Evolutionary conservation across 495 filamentous ascomycete species (phyloP).

Genomic region (Wilcoxina mikolae): DNA sequence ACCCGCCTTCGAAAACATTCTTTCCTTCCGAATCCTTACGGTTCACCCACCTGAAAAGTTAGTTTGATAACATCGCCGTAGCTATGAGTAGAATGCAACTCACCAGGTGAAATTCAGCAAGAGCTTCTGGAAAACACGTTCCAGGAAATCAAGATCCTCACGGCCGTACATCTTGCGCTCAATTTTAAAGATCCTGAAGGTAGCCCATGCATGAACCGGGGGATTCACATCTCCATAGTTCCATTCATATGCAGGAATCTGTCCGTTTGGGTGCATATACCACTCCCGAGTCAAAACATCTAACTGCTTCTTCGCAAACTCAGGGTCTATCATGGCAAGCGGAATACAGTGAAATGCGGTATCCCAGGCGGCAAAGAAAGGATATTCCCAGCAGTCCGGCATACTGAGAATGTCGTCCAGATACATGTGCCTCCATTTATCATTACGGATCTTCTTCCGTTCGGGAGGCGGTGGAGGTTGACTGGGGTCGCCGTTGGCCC

Average conservation of each 20-base stretch:
- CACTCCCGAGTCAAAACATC: slow-evolving; percentile 91
- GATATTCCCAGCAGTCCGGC: slow-evolving; percentile 98
- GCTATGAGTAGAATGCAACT: slow-evolving; percentile 53
- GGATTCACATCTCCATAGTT: slow-evolving; percentile 97
- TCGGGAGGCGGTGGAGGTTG: slow-evolving; percentile 69
- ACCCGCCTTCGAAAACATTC: slow-evolving; percentile 93
- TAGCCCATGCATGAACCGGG: slow-evolving; percentile 90
- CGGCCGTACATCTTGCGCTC: slow-evolving; percentile 93
- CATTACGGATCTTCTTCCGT: slow-evolving; percentile 68
- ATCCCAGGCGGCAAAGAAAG: slow-evolving; percentile 96
- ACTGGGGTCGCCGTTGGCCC: slow-evolving; percentile 64
- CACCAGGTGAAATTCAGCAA: slow-evolving; percentile 97
- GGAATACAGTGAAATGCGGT: slow-evolving; percentile 94
- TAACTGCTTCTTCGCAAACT: slow-evolving; percentile 94
- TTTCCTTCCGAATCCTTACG: slow-evolving; percentile 87
- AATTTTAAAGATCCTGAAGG: slow-evolving; percentile 92
- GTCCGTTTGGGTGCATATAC: slow-evolving; percentile 98
- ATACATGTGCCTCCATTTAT: slow-evolving; percentile 82
- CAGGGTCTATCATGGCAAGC: slow-evolving; percentile 89
- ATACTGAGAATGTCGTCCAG: slow-evolving; percentile 91
- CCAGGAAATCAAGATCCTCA: slow-evolving; percentile 86
- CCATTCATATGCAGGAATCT: slow-evolving; percentile 80
- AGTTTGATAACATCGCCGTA: neutral
- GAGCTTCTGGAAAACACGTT: slow-evolving; percentile 91
- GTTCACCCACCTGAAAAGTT: slow-evolving; percentile 57